Conservation (phyloP, 176 grass and related monocot genomes). For the Musa beccarii region DNA sequence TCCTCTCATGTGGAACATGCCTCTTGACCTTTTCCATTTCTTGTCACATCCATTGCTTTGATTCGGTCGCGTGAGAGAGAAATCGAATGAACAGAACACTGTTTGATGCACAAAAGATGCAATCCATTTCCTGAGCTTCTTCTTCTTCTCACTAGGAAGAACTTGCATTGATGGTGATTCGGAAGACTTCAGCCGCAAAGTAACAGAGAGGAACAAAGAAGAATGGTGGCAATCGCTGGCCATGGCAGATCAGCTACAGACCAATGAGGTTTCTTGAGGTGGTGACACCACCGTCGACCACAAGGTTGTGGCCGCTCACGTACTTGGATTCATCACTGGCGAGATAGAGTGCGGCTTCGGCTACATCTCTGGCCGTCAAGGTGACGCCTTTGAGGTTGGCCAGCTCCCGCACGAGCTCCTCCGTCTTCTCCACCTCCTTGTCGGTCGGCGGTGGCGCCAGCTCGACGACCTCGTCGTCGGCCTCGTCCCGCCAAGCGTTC, state of each 20-base stretch:
- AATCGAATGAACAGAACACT: too few species aligned
- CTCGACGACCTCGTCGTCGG: constrained; percentile 19
- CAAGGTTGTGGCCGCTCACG: constrained; percentile 90
- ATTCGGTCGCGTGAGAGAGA: too few species aligned
- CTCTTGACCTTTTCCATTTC: too few species aligned
- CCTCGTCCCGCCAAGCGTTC: constrained; percentile 72
- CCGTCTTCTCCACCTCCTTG: constrained; percentile 69
- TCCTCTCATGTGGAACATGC: too few species aligned
- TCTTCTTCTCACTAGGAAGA: too few species aligned
- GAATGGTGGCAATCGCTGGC: too few species aligned
- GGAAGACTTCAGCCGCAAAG: too few species aligned
- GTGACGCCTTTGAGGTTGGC: constrained; percentile 73
- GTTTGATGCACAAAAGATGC: too few species aligned
- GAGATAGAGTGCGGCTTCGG: constrained; percentile 80
- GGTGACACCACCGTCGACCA: constrained; percentile 91
- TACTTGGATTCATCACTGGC: constrained; percentile 91
- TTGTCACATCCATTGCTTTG: too few species aligned
- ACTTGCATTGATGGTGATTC: too few species aligned
- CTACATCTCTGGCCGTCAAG: constrained; percentile 62
- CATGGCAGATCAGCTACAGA: constrained; percentile 13
- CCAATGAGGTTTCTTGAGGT: constrained; percentile 75
- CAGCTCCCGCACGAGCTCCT: constrained; percentile 61
- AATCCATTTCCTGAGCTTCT: too few species aligned
- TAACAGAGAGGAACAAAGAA: too few species aligned
- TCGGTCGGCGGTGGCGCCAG: constrained; percentile 22